Base-by-base conservation (phyloP, 306 rosid genomes). In the Vicia villosa region DNA sequence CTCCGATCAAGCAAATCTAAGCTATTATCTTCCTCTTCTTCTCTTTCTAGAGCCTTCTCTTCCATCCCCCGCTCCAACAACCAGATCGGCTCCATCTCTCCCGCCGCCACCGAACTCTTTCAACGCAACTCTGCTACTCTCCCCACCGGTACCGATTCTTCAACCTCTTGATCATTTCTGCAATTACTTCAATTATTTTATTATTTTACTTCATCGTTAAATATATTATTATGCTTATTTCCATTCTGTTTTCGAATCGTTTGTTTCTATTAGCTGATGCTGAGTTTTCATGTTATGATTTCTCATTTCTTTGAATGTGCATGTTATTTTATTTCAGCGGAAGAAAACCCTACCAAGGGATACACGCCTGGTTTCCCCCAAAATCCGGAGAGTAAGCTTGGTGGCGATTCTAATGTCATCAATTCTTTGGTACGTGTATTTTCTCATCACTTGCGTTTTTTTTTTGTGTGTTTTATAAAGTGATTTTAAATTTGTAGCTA, bases 1-100 rank as follows among this genome's bases (percentile, higher is more conserved):
- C 85, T 91, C 80, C 79, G 96, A 83, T 91, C 89, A n/a, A 74
- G 83, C 16, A 84, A 87, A 70, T 47, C 90, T 0, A 76, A 83
- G 56, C 47, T 83, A 10, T 69, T 84, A 26, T 66, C 79, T 10
- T 73, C 91, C 6, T 71, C 77, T 1, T 15, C 55, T 38, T 50
- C 80, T 3, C 67, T 78, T 8, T 80, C 89, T 13, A 77, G 96
- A 82, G 30, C 85, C 70, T 81, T 86, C 59, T 45, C 70, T n/a
- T 80, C 85, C 32, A 36, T 72, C 37, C 42, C 88, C 4, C 84
- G 87, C 9, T 84, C 89, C 88, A 75, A 86, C 78, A 85, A 84
- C 77, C 93, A 91, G 88, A 85, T 91, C 97, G 85, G 89, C 72
- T 63, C 96, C 7, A 74, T 79, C 45, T 79, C 97, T 80, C 91